These are phyloP conservation scores for Terfezia claveryi DNA, from an alignment of 495 filamentous ascomycete species.

Conservation along the genomic window DNA sequence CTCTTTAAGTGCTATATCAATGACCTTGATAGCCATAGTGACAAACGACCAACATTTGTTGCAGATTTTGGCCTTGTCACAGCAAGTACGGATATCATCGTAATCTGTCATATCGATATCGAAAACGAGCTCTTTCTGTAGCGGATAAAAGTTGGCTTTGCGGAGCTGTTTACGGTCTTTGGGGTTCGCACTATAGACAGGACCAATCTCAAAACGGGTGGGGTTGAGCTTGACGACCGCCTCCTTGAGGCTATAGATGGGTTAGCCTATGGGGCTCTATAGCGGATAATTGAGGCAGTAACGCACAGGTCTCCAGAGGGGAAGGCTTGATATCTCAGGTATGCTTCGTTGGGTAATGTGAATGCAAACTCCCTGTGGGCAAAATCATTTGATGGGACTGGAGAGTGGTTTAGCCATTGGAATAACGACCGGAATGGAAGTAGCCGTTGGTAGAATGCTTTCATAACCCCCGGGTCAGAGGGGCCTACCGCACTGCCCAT, in stretches of 20 bases:
- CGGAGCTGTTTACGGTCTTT: slow-evolving; percentile 74
- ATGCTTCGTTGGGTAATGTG: slow-evolving; percentile 69
- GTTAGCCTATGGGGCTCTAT: no score
- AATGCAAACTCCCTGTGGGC: slow-evolving; percentile 87
- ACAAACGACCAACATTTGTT: slow-evolving; percentile 89
- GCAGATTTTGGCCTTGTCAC: slow-evolving; percentile 80
- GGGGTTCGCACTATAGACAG: slow-evolving; percentile 80
- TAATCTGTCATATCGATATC: slow-evolving; percentile 99
- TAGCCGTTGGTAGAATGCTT: slow-evolving; percentile 81
- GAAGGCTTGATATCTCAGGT: slow-evolving; percentile 83
- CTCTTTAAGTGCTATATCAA: slow-evolving; percentile 65
- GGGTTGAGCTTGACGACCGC: slow-evolving; percentile 57
- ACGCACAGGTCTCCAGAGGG: slow-evolving; percentile 58
- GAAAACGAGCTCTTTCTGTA: slow-evolving; percentile 85
- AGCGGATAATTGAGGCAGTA: no score
- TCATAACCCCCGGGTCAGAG: slow-evolving; percentile 63
- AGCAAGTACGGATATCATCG: slow-evolving; percentile 89
- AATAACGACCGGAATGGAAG: slow-evolving; percentile 92
- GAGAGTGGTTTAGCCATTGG: slow-evolving; percentile 93
- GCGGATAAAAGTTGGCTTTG: slow-evolving; percentile 52
- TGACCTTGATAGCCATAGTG: slow-evolving; percentile 87
- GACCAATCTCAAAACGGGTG: slow-evolving; percentile 90
- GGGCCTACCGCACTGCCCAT: slow-evolving; percentile 9
- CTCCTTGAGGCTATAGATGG: no score
- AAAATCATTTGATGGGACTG: slow-evolving; percentile 68